Percentiles rank a stretch among this genome's conserved stretches.
These are phyloP conservation scores for Teratosphaeria destructans DNA, from an alignment of 2,329 filamentous ascomycete species.

Conservation along the genomic window DNA sequence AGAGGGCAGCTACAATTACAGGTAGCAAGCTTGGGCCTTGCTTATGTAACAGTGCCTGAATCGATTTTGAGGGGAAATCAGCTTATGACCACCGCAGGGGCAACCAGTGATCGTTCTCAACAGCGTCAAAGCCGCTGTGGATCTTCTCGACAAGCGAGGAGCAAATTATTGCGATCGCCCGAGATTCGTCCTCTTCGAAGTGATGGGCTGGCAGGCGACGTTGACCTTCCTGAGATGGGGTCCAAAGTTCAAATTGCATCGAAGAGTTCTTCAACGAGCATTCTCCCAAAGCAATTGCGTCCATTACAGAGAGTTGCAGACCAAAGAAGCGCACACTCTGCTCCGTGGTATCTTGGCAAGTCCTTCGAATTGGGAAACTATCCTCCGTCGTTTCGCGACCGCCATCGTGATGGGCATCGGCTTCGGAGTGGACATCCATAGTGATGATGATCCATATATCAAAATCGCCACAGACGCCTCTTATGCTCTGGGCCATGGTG, in stretches of 20 bases:
- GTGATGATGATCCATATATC: constrained; percentile 34
- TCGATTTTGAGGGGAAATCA: background rate
- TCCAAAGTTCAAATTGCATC: constrained; percentile 27
- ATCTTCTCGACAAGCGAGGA: constrained; percentile 30
- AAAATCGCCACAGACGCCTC: constrained; percentile 32
- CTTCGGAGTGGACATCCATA: constrained; percentile 37
- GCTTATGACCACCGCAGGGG: constrained; percentile 12
- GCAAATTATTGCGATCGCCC: constrained; percentile 30
- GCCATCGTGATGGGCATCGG: constrained; percentile 34
- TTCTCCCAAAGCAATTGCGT: constrained; percentile 34
- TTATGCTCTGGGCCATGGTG: constrained; percentile 31
- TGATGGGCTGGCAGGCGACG: constrained; percentile 37
- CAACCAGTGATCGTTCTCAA: constrained; percentile 34
- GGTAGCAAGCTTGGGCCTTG: no score
- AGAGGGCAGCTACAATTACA: no score
- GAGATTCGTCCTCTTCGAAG: constrained; percentile 11
- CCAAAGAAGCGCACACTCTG: constrained; percentile 35
- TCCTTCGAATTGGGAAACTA: constrained; percentile 29
- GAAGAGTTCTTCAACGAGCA: constrained; percentile 35
- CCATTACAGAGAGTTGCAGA: constrained; percentile 33
- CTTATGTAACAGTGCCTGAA: no score
- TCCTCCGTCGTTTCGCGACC: constrained; percentile 30
- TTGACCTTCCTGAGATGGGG: constrained; percentile 36
- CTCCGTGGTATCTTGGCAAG: constrained; percentile 30
- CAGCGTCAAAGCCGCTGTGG: constrained; percentile 25